phyloP scores from a whole-genome alignment of 148 eudicot genomes.

The Rhododendron kiyosumense region DNA sequence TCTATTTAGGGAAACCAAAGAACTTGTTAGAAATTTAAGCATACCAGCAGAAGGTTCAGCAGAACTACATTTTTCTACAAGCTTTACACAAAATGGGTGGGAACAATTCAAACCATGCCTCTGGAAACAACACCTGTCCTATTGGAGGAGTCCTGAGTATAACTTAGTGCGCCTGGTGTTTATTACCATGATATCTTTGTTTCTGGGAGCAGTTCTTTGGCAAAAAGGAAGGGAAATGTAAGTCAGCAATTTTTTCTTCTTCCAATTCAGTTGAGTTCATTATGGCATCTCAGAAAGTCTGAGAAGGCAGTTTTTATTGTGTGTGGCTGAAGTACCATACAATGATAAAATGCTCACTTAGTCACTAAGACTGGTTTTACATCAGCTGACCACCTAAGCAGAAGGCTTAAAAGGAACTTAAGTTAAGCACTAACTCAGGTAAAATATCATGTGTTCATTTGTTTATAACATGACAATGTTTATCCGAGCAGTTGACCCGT shows the following conservation, averaged over 20 bases:
- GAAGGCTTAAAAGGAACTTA: not conserved
- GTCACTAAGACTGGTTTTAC: not conserved
- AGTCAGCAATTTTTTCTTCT: not conserved
- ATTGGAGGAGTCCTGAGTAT: slow-evolving; percentile 53
- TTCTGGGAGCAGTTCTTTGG: slow-evolving; percentile 45
- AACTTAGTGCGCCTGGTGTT: slow-evolving; percentile 30
- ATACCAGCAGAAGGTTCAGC: slow-evolving; percentile 22
- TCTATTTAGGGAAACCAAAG: slow-evolving; percentile 6
- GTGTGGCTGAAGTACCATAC: not conserved
- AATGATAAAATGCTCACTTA: not conserved
- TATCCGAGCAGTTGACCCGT: not conserved
- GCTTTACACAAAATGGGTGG: slow-evolving; percentile 31
- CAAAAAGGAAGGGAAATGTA: slow-evolving; percentile 37
- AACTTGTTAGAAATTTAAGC: slow-evolving; percentile 23
- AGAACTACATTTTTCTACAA: slow-evolving; percentile 29
- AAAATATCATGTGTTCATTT: no score
- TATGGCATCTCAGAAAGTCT: not conserved
- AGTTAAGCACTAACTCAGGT: not conserved
- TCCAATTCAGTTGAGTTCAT: not conserved
- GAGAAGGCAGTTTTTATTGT: not conserved
- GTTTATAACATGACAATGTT: not conserved
- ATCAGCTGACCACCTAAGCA: not conserved
- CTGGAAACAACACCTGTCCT: slow-evolving; percentile 55
- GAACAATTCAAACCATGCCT: slow-evolving; percentile 42
- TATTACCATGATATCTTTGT: slow-evolving; percentile 16